Evolutionary conservation across 2,329 filamentous ascomycete genomes (phyloP).

Genomic region (Cercospora berteroae): DNA sequence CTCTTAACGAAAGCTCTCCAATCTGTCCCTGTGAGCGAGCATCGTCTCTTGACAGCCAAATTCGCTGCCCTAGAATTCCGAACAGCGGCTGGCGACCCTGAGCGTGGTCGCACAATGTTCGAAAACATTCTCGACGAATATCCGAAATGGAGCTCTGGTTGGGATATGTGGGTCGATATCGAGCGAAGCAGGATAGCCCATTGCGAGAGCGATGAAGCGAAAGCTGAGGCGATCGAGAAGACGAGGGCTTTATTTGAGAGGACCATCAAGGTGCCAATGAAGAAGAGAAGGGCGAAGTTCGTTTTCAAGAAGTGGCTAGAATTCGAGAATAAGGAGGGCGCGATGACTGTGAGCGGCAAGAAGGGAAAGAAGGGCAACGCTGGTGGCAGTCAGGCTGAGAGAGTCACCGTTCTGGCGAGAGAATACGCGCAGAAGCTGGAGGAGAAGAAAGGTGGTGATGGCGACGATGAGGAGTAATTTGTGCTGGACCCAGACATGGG

Average conservation of each 20-base stretch:
- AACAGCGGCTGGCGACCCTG: conserved; percentile 75
- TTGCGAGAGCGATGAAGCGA: conserved; percentile 37
- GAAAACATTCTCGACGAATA: conserved; percentile 80
- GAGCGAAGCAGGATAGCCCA: conserved; percentile 53
- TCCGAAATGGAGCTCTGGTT: conserved; percentile 86
- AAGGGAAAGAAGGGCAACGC: conserved; percentile 48
- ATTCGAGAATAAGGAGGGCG: conserved; percentile 74
- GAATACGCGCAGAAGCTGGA: conserved; percentile 62
- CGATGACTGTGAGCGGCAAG: conserved; percentile 34
- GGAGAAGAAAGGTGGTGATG: conserved; percentile 26
- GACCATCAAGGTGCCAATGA: conserved; percentile 63
- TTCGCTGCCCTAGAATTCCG: conserved; percentile 93
- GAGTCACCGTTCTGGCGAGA: conserved; percentile 66
- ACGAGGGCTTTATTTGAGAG: conserved; percentile 68
- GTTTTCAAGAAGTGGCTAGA: conserved; percentile 91
- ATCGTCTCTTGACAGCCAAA: conserved; percentile 75
- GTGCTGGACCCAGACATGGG: neutral
- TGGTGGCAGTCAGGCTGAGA: conserved; percentile 54
- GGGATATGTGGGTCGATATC: conserved; percentile 87
- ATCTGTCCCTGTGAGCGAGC: conserved; percentile 67
- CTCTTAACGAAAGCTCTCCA: conserved; percentile 82
- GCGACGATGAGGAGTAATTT: conserved; percentile 29
- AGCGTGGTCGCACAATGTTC: conserved; percentile 92
- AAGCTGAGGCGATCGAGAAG: conserved; percentile 61
- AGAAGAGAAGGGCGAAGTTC: conserved; percentile 76